Percentiles rank a stretch among this genome's conserved stretches.
Evolutionary conservation across 2,329 filamentous ascomycete species (phyloP).

Genomic region (Cladobotryum mycophilum): DNA sequence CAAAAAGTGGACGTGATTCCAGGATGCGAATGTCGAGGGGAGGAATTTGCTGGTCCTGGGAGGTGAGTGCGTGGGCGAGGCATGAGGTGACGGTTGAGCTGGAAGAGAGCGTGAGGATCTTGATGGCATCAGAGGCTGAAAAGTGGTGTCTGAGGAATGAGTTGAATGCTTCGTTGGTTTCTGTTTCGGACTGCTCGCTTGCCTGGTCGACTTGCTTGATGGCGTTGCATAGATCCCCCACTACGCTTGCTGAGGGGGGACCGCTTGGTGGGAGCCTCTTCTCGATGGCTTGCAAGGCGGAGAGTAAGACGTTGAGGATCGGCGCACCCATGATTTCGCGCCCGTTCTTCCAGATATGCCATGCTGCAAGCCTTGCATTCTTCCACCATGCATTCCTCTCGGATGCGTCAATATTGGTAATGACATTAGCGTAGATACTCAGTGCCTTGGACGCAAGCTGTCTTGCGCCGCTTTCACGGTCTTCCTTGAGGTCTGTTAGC

Average conservation of each 20-base stretch:
- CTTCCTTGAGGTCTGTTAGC: constrained; percentile 43
- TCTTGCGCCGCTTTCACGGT: constrained; percentile 53
- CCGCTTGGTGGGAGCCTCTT: constrained; percentile 11
- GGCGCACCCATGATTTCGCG: constrained; percentile 61
- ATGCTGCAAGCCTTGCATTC: constrained; percentile 48
- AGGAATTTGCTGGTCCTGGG: not conserved
- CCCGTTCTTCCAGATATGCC: constrained; percentile 60
- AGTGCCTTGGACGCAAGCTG: constrained; percentile 52
- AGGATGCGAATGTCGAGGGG: constrained; percentile 52
- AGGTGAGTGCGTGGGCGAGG: constrained; percentile 36
- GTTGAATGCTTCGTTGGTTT: constrained; percentile 31
- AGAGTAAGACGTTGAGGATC: constrained; percentile 45
- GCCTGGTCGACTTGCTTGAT: constrained; percentile 14
- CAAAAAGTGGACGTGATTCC: constrained; percentile 61
- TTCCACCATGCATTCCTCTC: constrained; percentile 45
- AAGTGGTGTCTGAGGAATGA: constrained; percentile 23
- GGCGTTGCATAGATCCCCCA: constrained; percentile 15
- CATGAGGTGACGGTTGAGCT: constrained; percentile 54
- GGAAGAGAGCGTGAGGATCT: constrained; percentile 54
- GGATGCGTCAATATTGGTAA: constrained; percentile 26
- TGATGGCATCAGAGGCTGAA: constrained; percentile 26
- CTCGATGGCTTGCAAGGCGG: constrained; percentile 37
- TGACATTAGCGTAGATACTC: constrained; percentile 40
- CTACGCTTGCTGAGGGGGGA: constrained; percentile 1
- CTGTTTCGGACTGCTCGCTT: constrained; percentile 20